Evolutionary conservation across 768 basidiomycete species (phyloP).

Genomic region (Pisolithus orientalis): DNA sequence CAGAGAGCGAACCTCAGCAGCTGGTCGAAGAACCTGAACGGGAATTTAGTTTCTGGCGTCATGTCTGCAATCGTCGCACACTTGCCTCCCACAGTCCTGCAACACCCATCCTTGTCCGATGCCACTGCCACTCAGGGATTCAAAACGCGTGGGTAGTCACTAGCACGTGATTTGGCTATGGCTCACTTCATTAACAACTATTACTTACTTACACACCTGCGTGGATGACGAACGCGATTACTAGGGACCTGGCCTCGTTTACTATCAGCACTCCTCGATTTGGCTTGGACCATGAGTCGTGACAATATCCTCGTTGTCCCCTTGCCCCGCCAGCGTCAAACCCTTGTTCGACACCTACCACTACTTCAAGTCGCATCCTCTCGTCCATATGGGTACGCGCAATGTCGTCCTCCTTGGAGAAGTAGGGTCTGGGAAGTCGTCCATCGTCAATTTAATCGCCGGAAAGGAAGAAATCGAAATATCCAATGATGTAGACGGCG

Average conservation of each 20-base stretch:
- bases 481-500: background rate
- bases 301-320: background rate
- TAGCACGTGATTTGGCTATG: background rate
- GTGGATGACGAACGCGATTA: too few species aligned
- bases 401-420: background rate
- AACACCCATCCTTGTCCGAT: constrained; percentile 37
- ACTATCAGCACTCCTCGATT: background rate
- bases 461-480: background rate
- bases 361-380: background rate
- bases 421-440: background rate
- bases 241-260: too few species aligned
- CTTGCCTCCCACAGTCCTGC: constrained; percentile 46
- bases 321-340: background rate
- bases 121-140: background rate
- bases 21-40: constrained; percentile 59
- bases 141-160: background rate
- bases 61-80: background rate
- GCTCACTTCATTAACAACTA: too few species aligned
- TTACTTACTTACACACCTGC: too few species aligned
- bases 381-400: background rate
- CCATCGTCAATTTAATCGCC: background rate
- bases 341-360: background rate
- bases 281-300: background rate
- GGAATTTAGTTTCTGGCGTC: constrained; percentile 11
- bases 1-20: constrained; percentile 64